Evolutionary conservation across 192 early-diverging fungal species (phyloP).

Genomic region (Helicostylum pulchrum): DNA sequence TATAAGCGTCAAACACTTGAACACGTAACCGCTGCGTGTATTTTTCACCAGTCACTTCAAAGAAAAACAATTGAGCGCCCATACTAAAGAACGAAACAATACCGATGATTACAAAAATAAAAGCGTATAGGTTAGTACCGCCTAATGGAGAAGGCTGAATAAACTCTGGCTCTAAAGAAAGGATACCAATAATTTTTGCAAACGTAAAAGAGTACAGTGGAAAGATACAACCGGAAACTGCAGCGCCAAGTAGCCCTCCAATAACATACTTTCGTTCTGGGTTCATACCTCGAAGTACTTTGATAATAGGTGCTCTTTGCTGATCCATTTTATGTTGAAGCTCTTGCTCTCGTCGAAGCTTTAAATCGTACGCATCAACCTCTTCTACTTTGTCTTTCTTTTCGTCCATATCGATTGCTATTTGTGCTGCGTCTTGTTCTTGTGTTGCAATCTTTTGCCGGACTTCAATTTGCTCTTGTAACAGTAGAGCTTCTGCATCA

Average conservation of each 20-base stretch:
- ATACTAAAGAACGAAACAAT: conserved; percentile 56
- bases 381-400: background rate
- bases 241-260: conserved; percentile 57
- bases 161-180: conserved; percentile 3
- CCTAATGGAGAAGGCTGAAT: conserved; percentile 29
- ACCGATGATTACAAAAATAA: conserved; percentile 56
- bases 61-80: conserved; percentile 55
- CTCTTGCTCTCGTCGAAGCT: conserved; percentile 35
- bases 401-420: background rate
- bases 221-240: conserved; percentile 67
- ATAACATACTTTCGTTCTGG: conserved; percentile 49
- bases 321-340: conserved; percentile 33
- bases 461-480: conserved; percentile 7
- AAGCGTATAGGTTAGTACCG: conserved; percentile 38
- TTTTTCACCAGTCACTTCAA: conserved; percentile 61
- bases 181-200: conserved; percentile 1
- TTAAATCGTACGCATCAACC: conserved; percentile 31
- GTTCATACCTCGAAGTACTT: conserved; percentile 47
- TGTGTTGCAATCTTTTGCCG: background rate
- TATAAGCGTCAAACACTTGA: conserved; percentile 63
- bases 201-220: conserved; percentile 76
- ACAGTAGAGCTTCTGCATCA: conserved; percentile 4
- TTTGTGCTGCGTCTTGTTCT: background rate
- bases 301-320: conserved; percentile 49
- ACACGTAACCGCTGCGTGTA: conserved; percentile 66